Evolutionary conservation across 805 yeast species (phyloP).

Genomic region (Ogataea pini): DNA sequence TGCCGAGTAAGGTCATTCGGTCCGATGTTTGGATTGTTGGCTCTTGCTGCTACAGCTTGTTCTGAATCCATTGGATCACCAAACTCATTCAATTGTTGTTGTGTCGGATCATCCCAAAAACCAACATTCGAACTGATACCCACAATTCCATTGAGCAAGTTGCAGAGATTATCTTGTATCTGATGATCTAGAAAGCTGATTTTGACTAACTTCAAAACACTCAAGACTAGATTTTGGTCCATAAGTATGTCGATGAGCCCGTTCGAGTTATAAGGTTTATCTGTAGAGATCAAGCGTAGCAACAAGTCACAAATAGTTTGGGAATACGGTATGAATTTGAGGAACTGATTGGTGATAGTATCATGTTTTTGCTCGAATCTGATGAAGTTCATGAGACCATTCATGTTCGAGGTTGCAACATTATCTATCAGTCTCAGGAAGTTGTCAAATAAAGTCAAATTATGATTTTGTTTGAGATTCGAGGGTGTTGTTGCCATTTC

Average conservation of each 20-base stretch:
- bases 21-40: conserved; percentile 84
- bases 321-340: conserved; percentile 73
- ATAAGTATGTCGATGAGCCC: conserved; percentile 78
- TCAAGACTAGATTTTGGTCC: conserved; percentile 68
- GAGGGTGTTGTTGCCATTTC: background rate
- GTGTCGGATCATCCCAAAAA: conserved; percentile 30
- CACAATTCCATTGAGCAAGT: conserved; percentile 87
- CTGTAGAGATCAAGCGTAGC: conserved; percentile 84
- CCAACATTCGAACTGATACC: conserved; percentile 44
- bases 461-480: conserved; percentile 28
- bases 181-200: conserved; percentile 33
- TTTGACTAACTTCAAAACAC: conserved; percentile 65
- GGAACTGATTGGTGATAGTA: conserved; percentile 68
- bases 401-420: conserved; percentile 76
- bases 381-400: conserved; percentile 71
- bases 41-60: conserved; percentile 24
- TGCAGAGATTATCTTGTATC: conserved; percentile 49
- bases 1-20: conserved; percentile 94
- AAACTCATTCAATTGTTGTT: conserved; percentile 41
- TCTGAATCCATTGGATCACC: conserved; percentile 68
- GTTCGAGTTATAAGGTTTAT: conserved; percentile 83
- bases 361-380: conserved; percentile 39
- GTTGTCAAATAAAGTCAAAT: conserved; percentile 32
- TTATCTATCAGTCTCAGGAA: conserved; percentile 88
- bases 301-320: conserved; percentile 90